Conservation (phyloP, 2,329 filamentous ascomycete species). For the Beauveria scarabaeidicola region DNA sequence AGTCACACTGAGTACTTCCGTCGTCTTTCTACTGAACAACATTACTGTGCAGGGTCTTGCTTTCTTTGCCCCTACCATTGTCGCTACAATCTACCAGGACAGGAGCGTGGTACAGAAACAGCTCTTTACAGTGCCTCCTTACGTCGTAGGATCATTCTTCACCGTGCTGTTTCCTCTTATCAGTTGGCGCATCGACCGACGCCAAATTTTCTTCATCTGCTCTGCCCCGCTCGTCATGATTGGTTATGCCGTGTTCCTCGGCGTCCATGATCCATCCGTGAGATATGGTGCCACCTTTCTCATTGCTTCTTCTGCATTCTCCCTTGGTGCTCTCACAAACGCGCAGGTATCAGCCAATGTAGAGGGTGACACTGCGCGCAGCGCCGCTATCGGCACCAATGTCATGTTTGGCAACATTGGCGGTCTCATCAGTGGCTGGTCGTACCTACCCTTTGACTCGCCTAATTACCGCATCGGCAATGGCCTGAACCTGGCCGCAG, state of each 20-base stretch:
- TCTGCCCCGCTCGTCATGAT: slow-evolving; percentile 56
- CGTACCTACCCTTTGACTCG: slow-evolving; percentile 52
- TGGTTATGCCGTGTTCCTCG: slow-evolving; percentile 65
- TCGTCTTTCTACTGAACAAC: slow-evolving; percentile 58
- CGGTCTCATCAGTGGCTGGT: slow-evolving; percentile 58
- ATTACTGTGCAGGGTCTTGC: slow-evolving; percentile 63
- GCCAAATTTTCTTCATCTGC: slow-evolving; percentile 52
- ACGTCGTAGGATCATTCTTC: slow-evolving; percentile 60
- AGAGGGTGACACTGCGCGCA: slow-evolving; percentile 60
- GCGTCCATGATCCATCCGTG: slow-evolving; percentile 38
- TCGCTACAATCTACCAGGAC: slow-evolving; percentile 56
- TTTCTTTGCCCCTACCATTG: slow-evolving; percentile 63
- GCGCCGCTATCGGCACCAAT: slow-evolving; percentile 55
- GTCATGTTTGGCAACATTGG: slow-evolving; percentile 69
- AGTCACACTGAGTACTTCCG: slow-evolving; percentile 45
- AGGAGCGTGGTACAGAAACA: slow-evolving; percentile 52
- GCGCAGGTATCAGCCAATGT: slow-evolving; percentile 63
- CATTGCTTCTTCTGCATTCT: slow-evolving; percentile 55
- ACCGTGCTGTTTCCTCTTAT: slow-evolving; percentile 52
- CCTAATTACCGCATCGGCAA: slow-evolving; percentile 65
- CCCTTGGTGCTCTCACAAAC: slow-evolving; percentile 56
- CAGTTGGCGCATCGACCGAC: slow-evolving; percentile 51
- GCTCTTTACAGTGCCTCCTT: slow-evolving; percentile 62
- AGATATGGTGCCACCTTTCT: slow-evolving; percentile 66
- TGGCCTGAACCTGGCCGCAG: slow-evolving; percentile 56